phyloP scores from a whole-genome alignment of 768 basidiomycete genomes.

The Suillus weaverae region DNA sequence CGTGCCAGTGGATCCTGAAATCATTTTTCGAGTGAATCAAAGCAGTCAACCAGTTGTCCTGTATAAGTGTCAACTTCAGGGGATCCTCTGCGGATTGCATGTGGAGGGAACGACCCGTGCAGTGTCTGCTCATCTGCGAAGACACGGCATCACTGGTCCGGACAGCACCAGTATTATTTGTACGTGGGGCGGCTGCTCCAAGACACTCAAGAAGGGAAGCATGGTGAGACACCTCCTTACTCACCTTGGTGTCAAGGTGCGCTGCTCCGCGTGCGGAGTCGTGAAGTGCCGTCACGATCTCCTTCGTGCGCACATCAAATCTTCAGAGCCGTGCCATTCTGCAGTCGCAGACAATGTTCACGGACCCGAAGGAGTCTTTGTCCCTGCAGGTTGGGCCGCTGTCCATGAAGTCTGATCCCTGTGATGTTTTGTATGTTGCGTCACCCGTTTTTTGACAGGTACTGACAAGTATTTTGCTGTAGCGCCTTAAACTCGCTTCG shows the following conservation, averaged over 20 bases:
- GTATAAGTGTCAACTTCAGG: not conserved
- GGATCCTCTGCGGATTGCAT: not conserved
- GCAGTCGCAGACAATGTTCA: not conserved
- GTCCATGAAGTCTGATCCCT: not conserved
- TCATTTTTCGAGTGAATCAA: not conserved
- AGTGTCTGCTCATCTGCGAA: slow-evolving; percentile 7
- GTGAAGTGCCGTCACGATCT: not conserved
- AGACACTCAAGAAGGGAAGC: slow-evolving; percentile 6
- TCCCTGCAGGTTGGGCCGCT: not conserved
- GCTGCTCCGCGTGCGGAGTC: not conserved
- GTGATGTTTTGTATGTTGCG: not conserved
- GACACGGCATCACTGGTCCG: not conserved
- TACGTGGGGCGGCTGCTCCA: slow-evolving; percentile 3
- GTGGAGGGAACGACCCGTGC: slow-evolving; percentile 5
- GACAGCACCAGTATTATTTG: slow-evolving; percentile 2
- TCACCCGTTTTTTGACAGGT: not conserved
- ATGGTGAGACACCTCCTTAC: slow-evolving; percentile 10
- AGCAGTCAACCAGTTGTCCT: not conserved
- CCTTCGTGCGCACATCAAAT: not conserved
- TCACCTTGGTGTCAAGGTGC: slow-evolving; percentile 3
- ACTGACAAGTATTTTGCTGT: not conserved
- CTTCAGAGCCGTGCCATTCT: not conserved
- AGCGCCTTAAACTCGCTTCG: too few species aligned
- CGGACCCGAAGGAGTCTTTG: not conserved
- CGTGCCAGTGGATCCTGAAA: not conserved